A percentile compares a stretch with the other conserved stretches of the same genome.
phyloP scores from a whole-genome alignment of 176 grass and related monocot species.

The Musa troglodytarum region DNA sequence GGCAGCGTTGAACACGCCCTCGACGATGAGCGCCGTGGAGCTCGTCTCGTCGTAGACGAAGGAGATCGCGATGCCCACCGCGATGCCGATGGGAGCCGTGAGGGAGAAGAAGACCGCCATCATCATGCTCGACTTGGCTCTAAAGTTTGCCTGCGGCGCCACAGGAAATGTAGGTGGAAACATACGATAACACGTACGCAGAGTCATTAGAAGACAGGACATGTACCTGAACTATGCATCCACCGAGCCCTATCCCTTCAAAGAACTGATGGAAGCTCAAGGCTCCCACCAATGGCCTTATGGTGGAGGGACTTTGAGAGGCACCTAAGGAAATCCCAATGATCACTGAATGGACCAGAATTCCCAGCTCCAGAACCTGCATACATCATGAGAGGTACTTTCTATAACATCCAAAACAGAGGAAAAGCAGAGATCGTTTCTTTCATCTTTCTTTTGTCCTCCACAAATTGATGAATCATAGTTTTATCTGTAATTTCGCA shows the following conservation, averaged over 20 bases:
- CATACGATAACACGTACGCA: no score
- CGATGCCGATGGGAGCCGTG: slow-evolving; percentile 77
- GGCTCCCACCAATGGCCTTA: slow-evolving; percentile 81
- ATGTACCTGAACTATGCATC: slow-evolving; percentile 85
- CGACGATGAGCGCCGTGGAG: slow-evolving; percentile 52
- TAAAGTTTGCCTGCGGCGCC: slow-evolving; percentile 72
- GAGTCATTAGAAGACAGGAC: no score
- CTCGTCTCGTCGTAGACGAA: slow-evolving; percentile 62
- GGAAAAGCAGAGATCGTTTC: not conserved
- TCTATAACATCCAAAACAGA: slow-evolving; percentile 10
- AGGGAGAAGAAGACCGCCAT: slow-evolving; percentile 94
- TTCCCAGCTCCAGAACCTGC: slow-evolving; percentile 88
- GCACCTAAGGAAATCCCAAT: slow-evolving; percentile 89
- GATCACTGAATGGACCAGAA: slow-evolving; percentile 88
- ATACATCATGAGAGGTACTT: not conserved
- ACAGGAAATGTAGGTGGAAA: not conserved
- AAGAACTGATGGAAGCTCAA: slow-evolving; percentile 99
- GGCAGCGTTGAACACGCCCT: slow-evolving; percentile 75
- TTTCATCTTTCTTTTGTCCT: not conserved
- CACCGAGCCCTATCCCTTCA: slow-evolving; percentile 88
- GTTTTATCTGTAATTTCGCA: slow-evolving; percentile 1
- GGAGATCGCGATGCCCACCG: slow-evolving; percentile 64
- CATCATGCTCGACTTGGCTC: slow-evolving; percentile 51
- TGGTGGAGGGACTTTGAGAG: slow-evolving; percentile 58
- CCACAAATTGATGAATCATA: not conserved